Base-by-base conservation (phyloP, 176 grass and related monocot species). In the Oryza nivara region DNA sequence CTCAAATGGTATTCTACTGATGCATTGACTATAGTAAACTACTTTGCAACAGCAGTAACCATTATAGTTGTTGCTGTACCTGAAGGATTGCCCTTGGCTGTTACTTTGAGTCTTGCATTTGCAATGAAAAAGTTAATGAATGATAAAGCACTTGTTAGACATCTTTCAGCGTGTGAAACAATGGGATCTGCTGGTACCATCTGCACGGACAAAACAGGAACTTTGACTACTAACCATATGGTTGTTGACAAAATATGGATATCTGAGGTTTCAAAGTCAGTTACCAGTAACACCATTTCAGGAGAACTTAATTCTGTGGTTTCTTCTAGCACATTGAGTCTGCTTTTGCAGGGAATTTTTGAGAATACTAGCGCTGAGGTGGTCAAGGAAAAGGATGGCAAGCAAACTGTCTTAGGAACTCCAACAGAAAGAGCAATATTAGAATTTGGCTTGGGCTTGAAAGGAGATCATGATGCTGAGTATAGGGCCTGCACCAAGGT, bases 41-140 rank as follows among this genome's bases (percentile, higher is more conserved):
- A 95, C 85, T 98, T 98, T 69, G 96, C 96, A 49, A 90, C 89
- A 67, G 91, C 91, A 19, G 93, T 95, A 58, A 98, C 96, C 76
- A 98, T 98, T 77, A 92, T 98, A 75, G 96, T 98, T 81, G 96
- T 98, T 86, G 96, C 96, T 80, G 96, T 98, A 85, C 96, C 96
- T 78, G 96, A 98, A 80, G 96, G 96, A 63, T 79, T 98, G 66
- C 95, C 95, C 13, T 83, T 98, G 80, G 95, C 95, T 52, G 95
- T 98, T 70, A 98, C 95, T 81, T 82, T 95, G 77, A 98, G 96
- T 87, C 96, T 98, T 82, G 96, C 96, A 70, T 98, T 94, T 92
- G 96, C 96, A 54, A 98, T 98, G 96, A 98, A 98, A 79, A 92
- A 98, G 73, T 82, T 98, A 83, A 98, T 98, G 96, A 70, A 92